Evolutionary conservation across 2,329 filamentous ascomycete genomes (phyloP).

Genomic region (Ascochyta rabiei): DNA sequence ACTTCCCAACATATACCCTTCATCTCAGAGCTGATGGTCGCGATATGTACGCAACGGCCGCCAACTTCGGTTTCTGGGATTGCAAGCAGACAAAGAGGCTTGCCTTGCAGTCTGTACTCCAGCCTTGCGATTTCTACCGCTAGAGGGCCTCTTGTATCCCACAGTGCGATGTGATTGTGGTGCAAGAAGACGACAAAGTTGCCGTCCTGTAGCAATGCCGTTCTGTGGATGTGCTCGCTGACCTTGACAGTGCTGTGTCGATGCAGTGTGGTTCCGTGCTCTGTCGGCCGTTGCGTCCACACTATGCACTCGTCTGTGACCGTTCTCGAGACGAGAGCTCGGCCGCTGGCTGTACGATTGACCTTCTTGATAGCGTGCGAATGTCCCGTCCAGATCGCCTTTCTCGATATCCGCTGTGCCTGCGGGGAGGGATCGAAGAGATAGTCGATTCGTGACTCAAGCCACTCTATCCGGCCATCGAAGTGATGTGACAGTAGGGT

Average conservation of each 20-base stretch:
- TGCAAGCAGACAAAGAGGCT: slow-evolving; percentile 78
- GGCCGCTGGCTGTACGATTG: slow-evolving; percentile 81
- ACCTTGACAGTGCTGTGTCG: slow-evolving; percentile 72
- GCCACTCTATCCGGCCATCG: slow-evolving; percentile 82
- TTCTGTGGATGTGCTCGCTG: slow-evolving; percentile 76
- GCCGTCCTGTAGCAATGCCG: slow-evolving; percentile 77
- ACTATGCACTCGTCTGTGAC: slow-evolving; percentile 78
- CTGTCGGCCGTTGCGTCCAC: slow-evolving; percentile 71
- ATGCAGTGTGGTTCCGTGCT: slow-evolving; percentile 60
- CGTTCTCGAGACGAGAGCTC: slow-evolving; percentile 81
- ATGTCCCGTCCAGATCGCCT: slow-evolving; percentile 82
- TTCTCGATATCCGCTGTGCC: slow-evolving; percentile 64
- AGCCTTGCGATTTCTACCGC: slow-evolving; percentile 66
- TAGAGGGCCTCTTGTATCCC: slow-evolving; percentile 72
- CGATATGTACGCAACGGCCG: slow-evolving; percentile 65
- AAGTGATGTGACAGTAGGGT: slow-evolving; percentile 82
- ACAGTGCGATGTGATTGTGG: slow-evolving; percentile 72
- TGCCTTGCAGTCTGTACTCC: slow-evolving; percentile 67
- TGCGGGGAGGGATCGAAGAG: slow-evolving; percentile 75
- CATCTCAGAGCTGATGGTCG: slow-evolving; percentile 80
- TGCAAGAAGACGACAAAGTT: slow-evolving; percentile 82
- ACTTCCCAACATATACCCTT: slow-evolving; percentile 84
- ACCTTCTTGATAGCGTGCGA: slow-evolving; percentile 81
- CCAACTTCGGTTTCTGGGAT: slow-evolving; percentile 69
- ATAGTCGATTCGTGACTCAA: slow-evolving; percentile 76